Percentiles rank a stretch among this genome's conserved stretches.
Conservation (phyloP, 2,329 filamentous ascomycete species). For the Epichloe baconii region DNA sequence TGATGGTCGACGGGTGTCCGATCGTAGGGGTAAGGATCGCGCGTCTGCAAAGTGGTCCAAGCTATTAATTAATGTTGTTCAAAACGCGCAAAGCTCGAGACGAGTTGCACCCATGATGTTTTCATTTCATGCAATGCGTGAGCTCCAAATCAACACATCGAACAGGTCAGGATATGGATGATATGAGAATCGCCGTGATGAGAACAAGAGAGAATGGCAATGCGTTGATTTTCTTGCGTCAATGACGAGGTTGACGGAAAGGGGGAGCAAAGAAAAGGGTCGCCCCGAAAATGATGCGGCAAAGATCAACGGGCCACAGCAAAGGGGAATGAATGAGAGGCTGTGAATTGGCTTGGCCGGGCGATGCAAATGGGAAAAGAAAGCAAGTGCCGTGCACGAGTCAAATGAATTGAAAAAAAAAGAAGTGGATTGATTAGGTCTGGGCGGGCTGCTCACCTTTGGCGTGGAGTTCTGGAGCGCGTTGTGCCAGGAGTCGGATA, state of each 20-base stretch:
- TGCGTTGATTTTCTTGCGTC: background rate
- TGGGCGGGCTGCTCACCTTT: constrained; percentile 29
- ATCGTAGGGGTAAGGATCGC: constrained; percentile 37
- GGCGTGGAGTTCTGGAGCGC: constrained; percentile 29
- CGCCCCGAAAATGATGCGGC: background rate
- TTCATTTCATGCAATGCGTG: background rate
- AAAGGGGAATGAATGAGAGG: background rate
- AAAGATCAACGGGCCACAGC: background rate
- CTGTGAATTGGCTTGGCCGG: background rate
- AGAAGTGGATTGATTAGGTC: constrained; percentile 14
- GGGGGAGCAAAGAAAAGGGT: background rate
- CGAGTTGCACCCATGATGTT: background rate
- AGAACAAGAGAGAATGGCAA: background rate
- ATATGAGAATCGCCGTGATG: background rate
- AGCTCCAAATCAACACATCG: background rate
- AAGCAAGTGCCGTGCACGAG: constrained; percentile 8
- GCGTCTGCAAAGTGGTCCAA: constrained; percentile 22
- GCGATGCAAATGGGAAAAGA: constrained; percentile 4
- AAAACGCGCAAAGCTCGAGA: background rate
- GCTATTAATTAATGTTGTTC: background rate
- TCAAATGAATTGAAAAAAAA: constrained; percentile 9
- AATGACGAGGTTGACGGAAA: background rate
- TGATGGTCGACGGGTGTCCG: constrained; percentile 27
- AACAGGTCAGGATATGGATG: background rate
- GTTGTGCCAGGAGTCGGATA: constrained; percentile 36